Conservation (phyloP, 2,329 filamentous ascomycete genomes). For the Amauroascus niger region DNA sequence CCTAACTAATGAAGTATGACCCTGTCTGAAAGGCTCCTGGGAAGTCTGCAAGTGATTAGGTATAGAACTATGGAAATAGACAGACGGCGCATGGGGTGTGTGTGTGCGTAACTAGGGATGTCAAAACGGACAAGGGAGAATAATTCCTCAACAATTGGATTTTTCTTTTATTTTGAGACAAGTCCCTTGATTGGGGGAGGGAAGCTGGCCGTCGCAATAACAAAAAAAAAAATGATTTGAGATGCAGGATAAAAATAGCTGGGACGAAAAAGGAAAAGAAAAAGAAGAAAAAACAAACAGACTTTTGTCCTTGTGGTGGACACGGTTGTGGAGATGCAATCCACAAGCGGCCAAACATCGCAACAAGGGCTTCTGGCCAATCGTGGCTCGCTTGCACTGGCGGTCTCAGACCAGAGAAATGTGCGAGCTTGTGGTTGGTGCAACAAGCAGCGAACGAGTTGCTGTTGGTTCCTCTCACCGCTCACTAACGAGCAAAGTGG, state of each 20-base stretch:
- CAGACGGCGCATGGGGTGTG: background rate
- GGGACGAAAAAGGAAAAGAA: background rate
- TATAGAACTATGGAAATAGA: background rate
- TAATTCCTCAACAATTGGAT: background rate
- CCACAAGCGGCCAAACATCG: background rate
- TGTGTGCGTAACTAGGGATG: background rate
- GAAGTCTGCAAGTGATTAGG: background rate
- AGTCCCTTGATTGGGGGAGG: background rate
- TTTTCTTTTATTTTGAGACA: background rate
- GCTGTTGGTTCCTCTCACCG: conserved; percentile 1
- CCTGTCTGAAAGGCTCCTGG: conserved; percentile 3
- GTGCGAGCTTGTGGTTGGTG: background rate
- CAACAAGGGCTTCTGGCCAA: background rate
- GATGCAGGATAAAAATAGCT: conserved; percentile 8
- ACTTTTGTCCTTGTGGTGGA: conserved; percentile 4
- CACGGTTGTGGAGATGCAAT: background rate
- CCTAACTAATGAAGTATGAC: conserved; percentile 5
- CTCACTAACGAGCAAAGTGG: background rate
- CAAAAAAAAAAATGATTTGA: background rate
- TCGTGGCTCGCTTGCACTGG: background rate
- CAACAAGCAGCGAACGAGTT: background rate
- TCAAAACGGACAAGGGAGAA: background rate
- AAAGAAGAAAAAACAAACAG: background rate
- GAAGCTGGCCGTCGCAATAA: background rate
- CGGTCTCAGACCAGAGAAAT: background rate